Evolutionary conservation across 1,139 yeast species (phyloP).

Genomic region (Hyphopichia wangnamkhiaoensis): DNA sequence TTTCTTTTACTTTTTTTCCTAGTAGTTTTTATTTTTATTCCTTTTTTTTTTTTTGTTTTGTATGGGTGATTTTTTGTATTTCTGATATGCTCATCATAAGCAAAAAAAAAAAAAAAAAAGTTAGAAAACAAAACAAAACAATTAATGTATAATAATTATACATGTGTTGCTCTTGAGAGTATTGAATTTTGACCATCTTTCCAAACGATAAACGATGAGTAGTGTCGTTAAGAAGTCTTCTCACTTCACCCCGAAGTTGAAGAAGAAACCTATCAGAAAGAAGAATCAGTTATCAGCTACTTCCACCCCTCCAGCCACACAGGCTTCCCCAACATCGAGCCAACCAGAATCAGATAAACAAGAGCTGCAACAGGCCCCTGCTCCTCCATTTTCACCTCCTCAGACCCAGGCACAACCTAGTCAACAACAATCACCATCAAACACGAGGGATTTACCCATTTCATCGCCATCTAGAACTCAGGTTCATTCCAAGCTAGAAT

Average conservation of each 20-base stretch:
- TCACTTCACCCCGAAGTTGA: conserved; percentile 43
- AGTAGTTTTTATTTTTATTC: too few species aligned
- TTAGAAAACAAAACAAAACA: not conserved
- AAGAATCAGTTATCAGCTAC: conserved; percentile 13
- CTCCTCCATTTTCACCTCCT: conserved; percentile 3
- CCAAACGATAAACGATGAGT: conserved; percentile 37
- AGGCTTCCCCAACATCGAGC: conserved; percentile 6
- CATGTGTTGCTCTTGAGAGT: not conserved
- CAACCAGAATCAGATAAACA: not conserved
- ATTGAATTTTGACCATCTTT: not conserved
- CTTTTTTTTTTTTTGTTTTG: too few species aligned
- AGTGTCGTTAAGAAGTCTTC: conserved; percentile 49
- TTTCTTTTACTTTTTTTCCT: not conserved
- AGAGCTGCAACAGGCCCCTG: not conserved
- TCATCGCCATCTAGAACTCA: not conserved
- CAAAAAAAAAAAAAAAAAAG: not conserved
- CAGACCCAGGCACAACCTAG: not conserved
- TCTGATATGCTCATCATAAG: too few species aligned
- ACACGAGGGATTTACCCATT: not conserved
- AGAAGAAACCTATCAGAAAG: conserved; percentile 25
- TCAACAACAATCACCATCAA: not conserved
- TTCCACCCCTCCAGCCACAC: conserved; percentile 29
- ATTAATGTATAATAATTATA: not conserved
- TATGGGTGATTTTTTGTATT: too few species aligned
- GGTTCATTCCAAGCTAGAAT: not conserved